A percentile compares a stretch with the other conserved stretches of the same genome.
Conservation (phyloP, 2,329 filamentous ascomycete species). For the Juglanconis juglandina region DNA sequence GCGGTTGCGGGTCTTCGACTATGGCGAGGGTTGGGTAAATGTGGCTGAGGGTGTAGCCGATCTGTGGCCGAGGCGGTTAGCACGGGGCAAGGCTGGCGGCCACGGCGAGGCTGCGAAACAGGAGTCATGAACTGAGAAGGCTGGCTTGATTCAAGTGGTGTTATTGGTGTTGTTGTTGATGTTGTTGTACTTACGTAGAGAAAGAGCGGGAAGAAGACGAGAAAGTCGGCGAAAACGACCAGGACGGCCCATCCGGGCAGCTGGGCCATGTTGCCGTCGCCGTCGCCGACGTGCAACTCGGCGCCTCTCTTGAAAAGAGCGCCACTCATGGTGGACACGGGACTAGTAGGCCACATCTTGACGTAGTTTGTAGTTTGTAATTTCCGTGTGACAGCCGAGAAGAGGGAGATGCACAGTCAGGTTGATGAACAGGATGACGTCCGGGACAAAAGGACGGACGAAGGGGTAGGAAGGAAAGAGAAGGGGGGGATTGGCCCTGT, state of each 20-base stretch:
- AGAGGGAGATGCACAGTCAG: neutral
- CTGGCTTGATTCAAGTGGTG: neutral
- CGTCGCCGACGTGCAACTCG: constrained; percentile 2
- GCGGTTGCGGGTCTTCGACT: constrained; percentile 55
- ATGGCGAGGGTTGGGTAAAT: constrained; percentile 53
- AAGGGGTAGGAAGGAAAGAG: neutral
- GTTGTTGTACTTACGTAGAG: constrained; percentile 35
- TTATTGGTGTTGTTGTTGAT: neutral
- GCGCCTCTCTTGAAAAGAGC: constrained; percentile 13
- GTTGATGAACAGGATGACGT: neutral
- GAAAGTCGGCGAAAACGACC: constrained; percentile 37
- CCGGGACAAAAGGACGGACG: neutral
- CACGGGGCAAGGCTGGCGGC: neutral
- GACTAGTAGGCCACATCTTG: constrained; percentile 5
- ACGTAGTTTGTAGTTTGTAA: neutral
- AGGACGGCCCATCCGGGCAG: constrained; percentile 38
- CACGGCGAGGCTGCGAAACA: neutral
- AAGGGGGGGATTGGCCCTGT: neutral
- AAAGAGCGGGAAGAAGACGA: constrained; percentile 44
- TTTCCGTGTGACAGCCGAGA: neutral
- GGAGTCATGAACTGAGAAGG: neutral
- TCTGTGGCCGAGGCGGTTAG: constrained; percentile 28
- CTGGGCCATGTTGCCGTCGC: constrained; percentile 19
- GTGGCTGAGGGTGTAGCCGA: constrained; percentile 43
- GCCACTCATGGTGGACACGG: constrained; percentile 8